Percentiles rank a stretch among this genome's conserved stretches.
phyloP scores from a whole-genome alignment of 768 basidiomycete species.

The Multifurca ochricompacta region DNA sequence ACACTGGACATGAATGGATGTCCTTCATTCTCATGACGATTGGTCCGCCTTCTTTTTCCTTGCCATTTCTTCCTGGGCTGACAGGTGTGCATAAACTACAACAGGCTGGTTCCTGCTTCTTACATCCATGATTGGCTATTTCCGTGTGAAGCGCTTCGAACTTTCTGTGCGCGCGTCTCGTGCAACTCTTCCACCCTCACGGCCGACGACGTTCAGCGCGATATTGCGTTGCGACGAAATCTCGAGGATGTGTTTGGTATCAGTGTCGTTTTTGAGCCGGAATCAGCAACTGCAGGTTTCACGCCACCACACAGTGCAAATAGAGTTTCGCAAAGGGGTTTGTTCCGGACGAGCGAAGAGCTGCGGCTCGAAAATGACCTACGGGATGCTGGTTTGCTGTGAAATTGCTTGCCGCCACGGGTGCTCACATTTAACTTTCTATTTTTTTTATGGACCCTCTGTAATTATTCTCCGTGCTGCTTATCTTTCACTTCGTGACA shows the following conservation, averaged over 20 bases:
- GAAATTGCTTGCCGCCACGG: background rate
- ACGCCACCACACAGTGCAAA: background rate
- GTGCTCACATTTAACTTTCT: background rate
- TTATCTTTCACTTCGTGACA: background rate
- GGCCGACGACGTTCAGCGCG: slow-evolving; percentile 10
- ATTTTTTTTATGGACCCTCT: background rate
- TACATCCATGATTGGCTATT: slow-evolving; percentile 73
- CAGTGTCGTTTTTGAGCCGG: slow-evolving; percentile 1
- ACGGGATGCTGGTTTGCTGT: slow-evolving; percentile 18
- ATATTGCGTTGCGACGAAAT: slow-evolving; percentile 10
- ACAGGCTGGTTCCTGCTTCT: slow-evolving; percentile 88
- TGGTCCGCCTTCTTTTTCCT: slow-evolving; percentile 35
- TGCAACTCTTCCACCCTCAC: background rate
- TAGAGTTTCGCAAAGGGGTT: background rate
- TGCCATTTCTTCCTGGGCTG: background rate
- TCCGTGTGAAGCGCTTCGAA: slow-evolving; percentile 84
- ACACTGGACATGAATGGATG: slow-evolving; percentile 75
- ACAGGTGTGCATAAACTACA: background rate
- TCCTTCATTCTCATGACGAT: slow-evolving; percentile 88
- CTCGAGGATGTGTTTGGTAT: slow-evolving; percentile 19
- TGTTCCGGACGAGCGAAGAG: slow-evolving; percentile 1
- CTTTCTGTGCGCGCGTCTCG: slow-evolving; percentile 46
- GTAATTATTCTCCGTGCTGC: background rate
- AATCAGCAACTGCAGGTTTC: background rate
- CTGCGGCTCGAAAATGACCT: slow-evolving; percentile 15